Conservation (phyloP, 148 eudicot genomes). For the Fallopia convolvulus region DNA sequence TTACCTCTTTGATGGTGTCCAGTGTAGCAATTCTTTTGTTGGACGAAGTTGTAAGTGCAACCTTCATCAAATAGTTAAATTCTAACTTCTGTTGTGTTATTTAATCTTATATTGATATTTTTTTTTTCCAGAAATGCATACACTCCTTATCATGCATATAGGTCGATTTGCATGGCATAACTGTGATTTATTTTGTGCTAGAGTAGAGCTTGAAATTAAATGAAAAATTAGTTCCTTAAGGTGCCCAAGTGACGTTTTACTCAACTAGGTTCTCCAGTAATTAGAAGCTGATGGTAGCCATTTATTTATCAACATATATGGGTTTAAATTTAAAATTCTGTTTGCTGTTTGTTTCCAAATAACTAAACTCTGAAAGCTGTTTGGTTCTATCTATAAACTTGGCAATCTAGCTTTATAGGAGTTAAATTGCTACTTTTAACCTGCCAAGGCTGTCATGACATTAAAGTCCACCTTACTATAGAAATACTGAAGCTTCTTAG, state of each 20-base stretch:
- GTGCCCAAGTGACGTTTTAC: neutral
- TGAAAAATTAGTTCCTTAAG: neutral
- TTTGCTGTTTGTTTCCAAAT: neutral
- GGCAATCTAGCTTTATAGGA: neutral
- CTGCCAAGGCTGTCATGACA: neutral
- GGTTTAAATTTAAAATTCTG: neutral
- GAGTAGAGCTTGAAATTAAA: neutral
- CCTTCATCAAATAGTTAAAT: conserved; percentile 3
- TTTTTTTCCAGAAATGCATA: too few relatives aligned
- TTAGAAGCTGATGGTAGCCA: neutral
- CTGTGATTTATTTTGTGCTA: neutral
- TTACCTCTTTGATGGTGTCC: conserved; percentile 44
- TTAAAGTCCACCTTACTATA: neutral
- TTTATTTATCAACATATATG: neutral
- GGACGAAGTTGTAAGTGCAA: conserved; percentile 70
- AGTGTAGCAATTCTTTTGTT: conserved; percentile 37
- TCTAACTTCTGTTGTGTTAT: neutral
- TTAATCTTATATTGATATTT: neutral
- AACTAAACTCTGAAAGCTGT: neutral
- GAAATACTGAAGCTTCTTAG: neutral
- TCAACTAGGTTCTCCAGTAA: neutral
- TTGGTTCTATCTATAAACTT: neutral
- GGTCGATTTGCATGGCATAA: neutral
- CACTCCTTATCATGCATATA: too few relatives aligned
- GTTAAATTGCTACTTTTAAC: neutral